Conservation (phyloP, 2,329 filamentous ascomycete species). For the Xylaria arbuscula region DNA sequence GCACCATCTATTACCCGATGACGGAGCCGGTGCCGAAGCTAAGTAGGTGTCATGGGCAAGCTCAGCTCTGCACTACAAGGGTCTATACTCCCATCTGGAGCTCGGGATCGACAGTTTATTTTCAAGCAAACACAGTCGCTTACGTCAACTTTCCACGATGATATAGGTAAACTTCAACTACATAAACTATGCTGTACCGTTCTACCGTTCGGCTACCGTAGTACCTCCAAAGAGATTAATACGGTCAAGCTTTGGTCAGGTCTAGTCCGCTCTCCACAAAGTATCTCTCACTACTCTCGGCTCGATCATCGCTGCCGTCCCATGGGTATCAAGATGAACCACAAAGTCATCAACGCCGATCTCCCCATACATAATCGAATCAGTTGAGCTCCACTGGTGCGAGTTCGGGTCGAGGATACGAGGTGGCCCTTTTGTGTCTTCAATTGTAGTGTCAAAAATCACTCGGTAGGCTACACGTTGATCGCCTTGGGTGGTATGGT, state of each 20-base stretch:
- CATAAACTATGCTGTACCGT: background rate
- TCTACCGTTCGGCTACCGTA: no score
- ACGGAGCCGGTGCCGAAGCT: background rate
- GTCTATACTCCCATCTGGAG: background rate
- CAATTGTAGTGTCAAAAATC: constrained; percentile 24
- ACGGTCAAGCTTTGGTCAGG: background rate
- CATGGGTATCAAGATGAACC: constrained; percentile 24
- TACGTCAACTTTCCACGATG: background rate
- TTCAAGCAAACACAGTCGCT: background rate
- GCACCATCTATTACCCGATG: background rate
- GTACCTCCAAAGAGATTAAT: no score
- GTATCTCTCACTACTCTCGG: constrained; percentile 24
- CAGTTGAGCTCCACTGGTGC: constrained; percentile 12
- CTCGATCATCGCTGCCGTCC: constrained; percentile 23
- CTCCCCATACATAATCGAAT: constrained; percentile 26
- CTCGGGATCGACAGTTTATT: constrained; percentile 1
- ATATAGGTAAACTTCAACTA: constrained; percentile 2
- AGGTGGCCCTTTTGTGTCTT: background rate
- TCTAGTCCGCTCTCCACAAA: constrained; percentile 18
- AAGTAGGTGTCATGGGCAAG: background rate
- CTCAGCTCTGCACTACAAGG: background rate
- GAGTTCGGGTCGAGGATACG: constrained; percentile 22
- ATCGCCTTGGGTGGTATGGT: background rate
- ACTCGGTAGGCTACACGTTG: constrained; percentile 22
- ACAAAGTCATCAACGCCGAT: constrained; percentile 32